Base-by-base conservation (phyloP, 2,329 filamentous ascomycete species). In the Elsinoe australis region DNA sequence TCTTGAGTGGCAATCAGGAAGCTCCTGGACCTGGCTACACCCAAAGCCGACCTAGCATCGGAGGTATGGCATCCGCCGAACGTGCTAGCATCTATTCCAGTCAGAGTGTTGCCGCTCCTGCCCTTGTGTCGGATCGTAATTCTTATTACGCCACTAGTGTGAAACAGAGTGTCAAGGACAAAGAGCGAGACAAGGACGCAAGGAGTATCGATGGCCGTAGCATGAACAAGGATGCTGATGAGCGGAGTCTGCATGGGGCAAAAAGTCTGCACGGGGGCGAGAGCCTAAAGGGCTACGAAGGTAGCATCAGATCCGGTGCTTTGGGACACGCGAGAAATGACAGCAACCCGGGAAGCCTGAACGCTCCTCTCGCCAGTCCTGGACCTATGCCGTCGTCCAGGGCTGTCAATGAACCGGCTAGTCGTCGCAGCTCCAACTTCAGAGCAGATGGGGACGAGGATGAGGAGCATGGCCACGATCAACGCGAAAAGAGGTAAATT, bases 221-320 rank as follows among this genome's bases (percentile, higher is more conserved):
- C 55, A 56, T 50, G 49, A 18, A 48, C 45, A 26, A 19, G n/a
- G 47, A 52, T 22, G 36, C 32, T 2, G 47, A 52, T 18, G 47
- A 49, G 24, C 34, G 42, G 10, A 47, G 49, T 21, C 24, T 50
- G 5, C 48, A 44, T 10, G 39, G 48, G 5, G 31, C n/a, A 29
- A 36, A 50, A 32, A 45, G 48, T 18, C 21, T 44, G 31, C 29
- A 44, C 4, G 87, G 94, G 56, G 84, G 77, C 0, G 79, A 81
- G 7, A 94, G 87, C 59, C 71, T 94, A 22, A 77, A 86, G 47
- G 94, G 87, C 62, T 87, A 94, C 55, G 85, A 78, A 1, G 80
- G 82, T 6, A 95, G 88, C 59, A 71, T 94, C 19, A 77, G 87
- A 48, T 94, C 87, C 61, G 87, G 85, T 0, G 68, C 83, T 1